Base-by-base conservation (phyloP, 257 asterid genomes). In the Leptodermis oblonga region DNA sequence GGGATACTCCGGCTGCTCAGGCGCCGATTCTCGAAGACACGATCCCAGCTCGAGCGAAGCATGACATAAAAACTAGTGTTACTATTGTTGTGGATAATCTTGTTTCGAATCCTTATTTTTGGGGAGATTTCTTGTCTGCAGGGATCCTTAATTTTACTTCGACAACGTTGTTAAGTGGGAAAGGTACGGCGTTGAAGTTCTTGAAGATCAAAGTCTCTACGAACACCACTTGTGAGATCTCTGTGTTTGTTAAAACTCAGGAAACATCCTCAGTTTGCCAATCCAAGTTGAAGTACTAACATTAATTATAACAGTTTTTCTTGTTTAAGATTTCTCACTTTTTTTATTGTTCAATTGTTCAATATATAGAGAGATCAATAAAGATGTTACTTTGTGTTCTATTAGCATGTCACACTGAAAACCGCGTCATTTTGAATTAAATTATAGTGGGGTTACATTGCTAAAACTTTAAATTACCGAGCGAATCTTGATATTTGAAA, bases 61-160 rank as follows among this genome's bases (percentile, higher is more conserved):
- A 70, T 58, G 84, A 86, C 58, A 61, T 86, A 39, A 48, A 36
- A 42, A 71, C 88, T 3, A 75, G 59, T 4, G 78, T 82, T 48
- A 36, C 72, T 4, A 43, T 86, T 34, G 6, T 61, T 0, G 76
- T 58, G 23, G 86, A 79, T 41, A 59, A 55, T 9, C 67, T 88
- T 68, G 33, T 36, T 8, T 10, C 64, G 2, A 74, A 67, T 65
- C 72, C 81, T 26, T 6, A 52, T 17, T 86, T 86, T 70, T 20
- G 1, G 74, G 62, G 2, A 22, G 95, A 88, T 45, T 62, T 34
- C 8, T 2, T 0, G 0, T 20, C 68, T 7, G n/a, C n/a, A n/a
- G 90, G 90, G 0, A 76, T 84, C 73, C 56, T 84, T 69, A 88
- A 84, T 45, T 86, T 88, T 56, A 86, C 84, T 13, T 84, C 95